Evolutionary conservation across 306 rosid species (phyloP).

Genomic region (Psophocarpus tetragonolobus): DNA sequence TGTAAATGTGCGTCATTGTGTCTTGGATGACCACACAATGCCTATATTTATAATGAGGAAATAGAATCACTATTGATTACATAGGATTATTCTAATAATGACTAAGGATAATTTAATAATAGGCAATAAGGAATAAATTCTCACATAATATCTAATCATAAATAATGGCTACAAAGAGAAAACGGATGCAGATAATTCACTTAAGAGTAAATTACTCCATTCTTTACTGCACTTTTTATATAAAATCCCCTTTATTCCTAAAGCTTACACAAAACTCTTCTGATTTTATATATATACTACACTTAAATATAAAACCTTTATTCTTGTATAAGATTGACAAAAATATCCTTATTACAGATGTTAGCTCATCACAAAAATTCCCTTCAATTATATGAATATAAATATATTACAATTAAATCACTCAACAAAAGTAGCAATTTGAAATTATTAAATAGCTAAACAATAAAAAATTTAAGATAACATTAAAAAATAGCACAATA

Average conservation of each 20-base stretch:
- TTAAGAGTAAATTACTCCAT: neutral
- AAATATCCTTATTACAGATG: neutral
- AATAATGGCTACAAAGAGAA: neutral
- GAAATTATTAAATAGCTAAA: neutral
- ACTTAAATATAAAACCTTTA: neutral
- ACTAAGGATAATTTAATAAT: no score
- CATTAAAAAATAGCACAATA: no score
- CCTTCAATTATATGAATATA: neutral
- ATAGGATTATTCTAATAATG: no score
- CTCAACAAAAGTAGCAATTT: neutral
- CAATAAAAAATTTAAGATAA: neutral
- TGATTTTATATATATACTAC: neutral
- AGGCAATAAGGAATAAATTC: neutral
- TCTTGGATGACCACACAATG: no score
- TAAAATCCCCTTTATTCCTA: neutral
- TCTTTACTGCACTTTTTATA: neutral
- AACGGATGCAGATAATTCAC: constrained; percentile 21
- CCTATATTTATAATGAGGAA: no score
- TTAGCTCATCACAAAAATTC: neutral
- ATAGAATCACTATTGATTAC: no score
- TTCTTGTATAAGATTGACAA: neutral
- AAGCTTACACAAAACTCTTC: neutral
- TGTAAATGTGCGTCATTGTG: no score
- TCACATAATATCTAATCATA: no score
- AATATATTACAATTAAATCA: neutral